Percentiles rank a stretch among this genome's conserved stretches.
phyloP scores from a whole-genome alignment of 495 filamentous ascomycete genomes.

The Penicillium egyptiacum region DNA sequence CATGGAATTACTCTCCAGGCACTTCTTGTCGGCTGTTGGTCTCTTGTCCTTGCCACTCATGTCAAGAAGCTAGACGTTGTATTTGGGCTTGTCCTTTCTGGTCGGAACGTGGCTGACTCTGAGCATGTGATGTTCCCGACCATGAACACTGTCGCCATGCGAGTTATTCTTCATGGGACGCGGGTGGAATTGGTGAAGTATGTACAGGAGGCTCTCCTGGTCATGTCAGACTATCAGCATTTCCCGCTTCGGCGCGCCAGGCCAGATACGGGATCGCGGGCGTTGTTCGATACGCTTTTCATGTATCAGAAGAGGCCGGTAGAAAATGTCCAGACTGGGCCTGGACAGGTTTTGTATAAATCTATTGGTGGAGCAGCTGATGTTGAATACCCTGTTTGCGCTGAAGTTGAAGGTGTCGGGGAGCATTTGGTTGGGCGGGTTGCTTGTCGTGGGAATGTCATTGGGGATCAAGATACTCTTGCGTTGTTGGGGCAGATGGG shows the following conservation, averaged over 20 bases:
- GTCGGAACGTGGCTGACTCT: slow-evolving; percentile 61
- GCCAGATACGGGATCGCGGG: slow-evolving; percentile 23
- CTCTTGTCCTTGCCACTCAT: slow-evolving; percentile 62
- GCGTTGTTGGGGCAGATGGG: slow-evolving; percentile 56
- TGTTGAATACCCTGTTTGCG: slow-evolving; percentile 76
- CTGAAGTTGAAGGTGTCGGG: slow-evolving; percentile 67
- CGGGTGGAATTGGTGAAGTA: slow-evolving; percentile 43
- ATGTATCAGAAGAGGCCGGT: slow-evolving; percentile 65
- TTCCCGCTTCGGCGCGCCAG: slow-evolving; percentile 42
- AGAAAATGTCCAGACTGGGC: not conserved
- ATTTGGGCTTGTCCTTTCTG: slow-evolving; percentile 74
- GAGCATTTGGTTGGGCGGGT: slow-evolving; percentile 60
- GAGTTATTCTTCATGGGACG: slow-evolving; percentile 39
- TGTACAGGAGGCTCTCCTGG: slow-evolving; percentile 63
- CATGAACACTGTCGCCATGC: slow-evolving; percentile 82
- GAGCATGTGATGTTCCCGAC: slow-evolving; percentile 77
- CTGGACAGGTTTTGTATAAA: slow-evolving; percentile 40
- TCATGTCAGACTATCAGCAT: slow-evolving; percentile 56
- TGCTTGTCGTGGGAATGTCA: slow-evolving; percentile 61
- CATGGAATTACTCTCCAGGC: slow-evolving; percentile 75
- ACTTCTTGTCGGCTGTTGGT: slow-evolving; percentile 66
- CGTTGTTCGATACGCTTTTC: slow-evolving; percentile 80
- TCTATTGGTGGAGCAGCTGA: slow-evolving; percentile 59
- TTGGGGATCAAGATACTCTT: slow-evolving; percentile 42
- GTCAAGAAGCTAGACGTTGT: slow-evolving; percentile 65